These are phyloP conservation scores for Zopfia rhizophila DNA, from an alignment of 2,329 filamentous ascomycete genomes.

Conservation along the genomic window DNA sequence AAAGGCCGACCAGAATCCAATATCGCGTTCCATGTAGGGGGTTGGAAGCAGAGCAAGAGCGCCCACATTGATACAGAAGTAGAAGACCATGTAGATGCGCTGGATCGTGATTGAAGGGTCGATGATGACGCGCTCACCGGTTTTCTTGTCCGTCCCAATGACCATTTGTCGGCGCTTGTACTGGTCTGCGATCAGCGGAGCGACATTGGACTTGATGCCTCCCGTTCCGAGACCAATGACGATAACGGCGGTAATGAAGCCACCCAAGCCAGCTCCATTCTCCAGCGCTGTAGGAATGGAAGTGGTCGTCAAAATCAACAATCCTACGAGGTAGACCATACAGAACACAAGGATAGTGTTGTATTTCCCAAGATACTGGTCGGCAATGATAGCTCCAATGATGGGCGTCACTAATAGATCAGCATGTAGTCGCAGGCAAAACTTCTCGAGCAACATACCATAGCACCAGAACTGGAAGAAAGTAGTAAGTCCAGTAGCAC, in stretches of 20 bases:
- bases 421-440: conserved; percentile 36
- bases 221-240: conserved; percentile 79
- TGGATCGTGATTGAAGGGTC: conserved; percentile 60
- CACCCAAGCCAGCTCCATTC: conserved; percentile 68
- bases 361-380: conserved; percentile 77
- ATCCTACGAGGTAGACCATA: conserved; percentile 71
- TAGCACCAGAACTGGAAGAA: conserved; percentile 59
- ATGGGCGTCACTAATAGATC: conserved; percentile 53
- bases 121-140: conserved; percentile 58
- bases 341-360: conserved; percentile 76
- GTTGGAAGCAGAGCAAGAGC: conserved; percentile 75
- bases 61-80: conserved; percentile 77
- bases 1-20: conserved; percentile 77
- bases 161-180: conserved; percentile 56
- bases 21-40: conserved; percentile 74
- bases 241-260: conserved; percentile 69
- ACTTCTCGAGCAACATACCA: conserved; percentile 23
- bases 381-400: conserved; percentile 66
- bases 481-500: conserved; percentile 57
- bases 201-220: conserved; percentile 84
- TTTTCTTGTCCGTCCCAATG: conserved; percentile 53
- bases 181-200: conserved; percentile 61
- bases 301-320: conserved; percentile 73
- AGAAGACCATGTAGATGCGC: conserved; percentile 71
- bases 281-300: conserved; percentile 73